Conservation (phyloP, 345 rosid species). For the Abelmoschus esculentus region DNA sequence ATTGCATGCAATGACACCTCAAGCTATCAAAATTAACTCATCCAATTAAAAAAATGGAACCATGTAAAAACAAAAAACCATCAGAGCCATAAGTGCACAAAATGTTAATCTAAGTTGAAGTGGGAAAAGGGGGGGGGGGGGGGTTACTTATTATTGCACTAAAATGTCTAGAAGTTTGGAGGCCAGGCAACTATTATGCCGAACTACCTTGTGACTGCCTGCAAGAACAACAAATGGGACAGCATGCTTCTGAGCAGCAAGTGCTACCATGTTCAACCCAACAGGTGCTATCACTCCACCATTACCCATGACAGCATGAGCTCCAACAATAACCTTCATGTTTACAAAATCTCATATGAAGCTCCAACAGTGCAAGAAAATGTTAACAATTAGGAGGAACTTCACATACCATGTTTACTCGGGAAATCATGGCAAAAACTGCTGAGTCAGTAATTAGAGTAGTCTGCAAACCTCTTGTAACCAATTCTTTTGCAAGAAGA, state of each 20-base stretch:
- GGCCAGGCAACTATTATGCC: neutral
- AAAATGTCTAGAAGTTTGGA: neutral
- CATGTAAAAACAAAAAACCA: neutral
- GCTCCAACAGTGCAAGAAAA: constrained; percentile 1
- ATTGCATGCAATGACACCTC: neutral
- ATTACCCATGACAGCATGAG: constrained; percentile 97
- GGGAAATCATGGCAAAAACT: constrained; percentile 95
- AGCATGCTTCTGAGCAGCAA: constrained; percentile 94
- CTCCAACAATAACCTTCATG: constrained; percentile 88
- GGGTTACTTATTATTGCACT: neutral
- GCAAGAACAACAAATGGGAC: constrained; percentile 99
- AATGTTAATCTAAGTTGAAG: constrained; percentile 2
- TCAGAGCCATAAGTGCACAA: neutral
- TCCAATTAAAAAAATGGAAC: neutral
- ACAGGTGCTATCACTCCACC: constrained; percentile 98
- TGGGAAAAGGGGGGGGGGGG: neutral
- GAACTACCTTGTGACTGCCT: constrained; percentile 92
- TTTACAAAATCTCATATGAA: constrained; percentile 15
- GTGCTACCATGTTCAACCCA: constrained; percentile 96
- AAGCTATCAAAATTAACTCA: neutral
- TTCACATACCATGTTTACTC: constrained; percentile 77
- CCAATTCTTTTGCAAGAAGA: constrained; percentile 83
- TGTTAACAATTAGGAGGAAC: neutral
- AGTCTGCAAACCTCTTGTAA: constrained; percentile 86
- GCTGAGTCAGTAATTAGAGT: constrained; percentile 93